Conservation (phyloP, 2,329 filamentous ascomycete genomes). For the Hypoxylon sp. region DNA sequence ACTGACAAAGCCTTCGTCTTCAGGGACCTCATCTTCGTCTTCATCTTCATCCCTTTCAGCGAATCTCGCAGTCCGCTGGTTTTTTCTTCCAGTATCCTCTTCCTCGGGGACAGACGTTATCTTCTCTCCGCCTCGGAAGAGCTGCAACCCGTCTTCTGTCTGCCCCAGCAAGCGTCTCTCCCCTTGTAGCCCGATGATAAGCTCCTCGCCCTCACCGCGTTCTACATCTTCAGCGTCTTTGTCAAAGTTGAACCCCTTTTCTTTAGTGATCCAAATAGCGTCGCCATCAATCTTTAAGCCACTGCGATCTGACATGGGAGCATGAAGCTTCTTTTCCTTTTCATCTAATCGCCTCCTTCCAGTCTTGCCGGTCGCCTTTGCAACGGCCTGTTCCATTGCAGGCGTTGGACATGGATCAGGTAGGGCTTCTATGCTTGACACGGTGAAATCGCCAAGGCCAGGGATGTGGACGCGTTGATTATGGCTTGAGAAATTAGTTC, state of each 20-base stretch:
- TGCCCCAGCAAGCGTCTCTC: constrained; percentile 86
- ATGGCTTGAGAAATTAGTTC: constrained; percentile 90
- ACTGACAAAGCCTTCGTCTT: constrained; percentile 67
- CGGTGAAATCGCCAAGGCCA: constrained; percentile 88
- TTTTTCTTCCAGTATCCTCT: constrained; percentile 73
- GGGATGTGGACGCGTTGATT: constrained; percentile 92
- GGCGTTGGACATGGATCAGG: constrained; percentile 97
- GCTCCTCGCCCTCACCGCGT: constrained; percentile 92
- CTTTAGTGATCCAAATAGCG: constrained; percentile 86
- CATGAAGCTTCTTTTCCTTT: constrained; percentile 96
- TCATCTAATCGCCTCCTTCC: constrained; percentile 86
- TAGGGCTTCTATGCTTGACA: constrained; percentile 85
- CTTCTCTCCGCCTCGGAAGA: constrained; percentile 83
- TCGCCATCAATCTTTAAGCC: constrained; percentile 97
- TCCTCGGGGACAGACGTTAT: constrained; percentile 71
- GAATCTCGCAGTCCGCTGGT: constrained; percentile 68
- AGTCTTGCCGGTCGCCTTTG: constrained; percentile 86
- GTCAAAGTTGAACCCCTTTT: constrained; percentile 82
- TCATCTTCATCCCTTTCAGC: constrained; percentile 73
- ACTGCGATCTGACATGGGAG: constrained; percentile 97
- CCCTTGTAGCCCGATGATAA: constrained; percentile 89
- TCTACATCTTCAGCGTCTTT: constrained; percentile 75
- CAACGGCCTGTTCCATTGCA: constrained; percentile 86
- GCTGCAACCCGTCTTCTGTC: constrained; percentile 82
- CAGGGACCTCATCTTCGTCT: constrained; percentile 64